Evolutionary conservation across 768 basidiomycete species (phyloP).

Genomic region (Naganishia randhawae): DNA sequence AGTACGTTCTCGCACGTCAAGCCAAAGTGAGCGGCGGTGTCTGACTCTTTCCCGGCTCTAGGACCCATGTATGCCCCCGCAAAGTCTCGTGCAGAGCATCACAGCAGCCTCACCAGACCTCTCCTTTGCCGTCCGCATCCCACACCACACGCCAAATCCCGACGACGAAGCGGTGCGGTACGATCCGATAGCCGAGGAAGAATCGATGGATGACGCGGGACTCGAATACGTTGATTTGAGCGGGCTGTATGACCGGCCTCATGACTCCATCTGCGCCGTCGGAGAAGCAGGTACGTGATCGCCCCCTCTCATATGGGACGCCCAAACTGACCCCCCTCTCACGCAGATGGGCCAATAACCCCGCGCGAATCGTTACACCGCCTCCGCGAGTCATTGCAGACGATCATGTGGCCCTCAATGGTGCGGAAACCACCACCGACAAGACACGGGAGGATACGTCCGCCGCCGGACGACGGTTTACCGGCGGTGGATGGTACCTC

Average conservation of each 20-base stretch:
- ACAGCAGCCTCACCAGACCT: neutral
- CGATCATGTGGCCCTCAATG: slow-evolving; percentile 46
- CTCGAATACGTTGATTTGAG: neutral
- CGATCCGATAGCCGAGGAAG: neutral
- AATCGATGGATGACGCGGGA: neutral
- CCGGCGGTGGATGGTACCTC: no score
- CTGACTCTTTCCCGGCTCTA: neutral
- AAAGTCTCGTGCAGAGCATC: neutral
- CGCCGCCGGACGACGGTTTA: no score
- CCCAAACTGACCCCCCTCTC: neutral
- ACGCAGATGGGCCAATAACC: neutral
- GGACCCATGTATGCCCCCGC: neutral
- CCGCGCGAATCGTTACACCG: slow-evolving; percentile 7
- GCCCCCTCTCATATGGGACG: no score
- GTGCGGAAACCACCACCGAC: slow-evolving; percentile 32
- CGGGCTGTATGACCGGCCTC: neutral
- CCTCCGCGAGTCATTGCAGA: slow-evolving; percentile 41
- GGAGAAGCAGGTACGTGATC: neutral
- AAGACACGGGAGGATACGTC: no score
- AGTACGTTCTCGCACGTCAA: neutral
- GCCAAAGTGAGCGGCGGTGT: neutral
- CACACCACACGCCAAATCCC: neutral
- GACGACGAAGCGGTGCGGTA: neutral
- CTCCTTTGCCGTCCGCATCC: neutral
- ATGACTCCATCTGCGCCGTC: neutral